Evolutionary conservation across 345 rosid genomes (phyloP).

Genomic region (Melaleuca alternifolia): DNA sequence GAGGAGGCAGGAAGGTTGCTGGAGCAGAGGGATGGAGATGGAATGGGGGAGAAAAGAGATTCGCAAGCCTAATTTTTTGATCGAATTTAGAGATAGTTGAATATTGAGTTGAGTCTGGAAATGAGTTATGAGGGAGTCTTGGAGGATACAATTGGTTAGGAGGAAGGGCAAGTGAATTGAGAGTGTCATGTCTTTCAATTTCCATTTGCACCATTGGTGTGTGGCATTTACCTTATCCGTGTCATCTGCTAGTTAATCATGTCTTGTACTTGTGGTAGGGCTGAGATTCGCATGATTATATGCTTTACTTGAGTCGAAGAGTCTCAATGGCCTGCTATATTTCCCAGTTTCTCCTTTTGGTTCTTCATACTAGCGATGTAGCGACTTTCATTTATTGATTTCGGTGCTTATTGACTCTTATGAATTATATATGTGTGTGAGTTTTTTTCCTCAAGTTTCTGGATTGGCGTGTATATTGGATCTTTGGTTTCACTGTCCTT

Average conservation of each 20-base stretch:
- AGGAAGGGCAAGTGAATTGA: neutral
- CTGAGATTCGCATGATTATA: slow-evolving; percentile 10
- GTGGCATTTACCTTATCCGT: neutral
- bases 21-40: slow-evolving; percentile 73
- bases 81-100: neutral
- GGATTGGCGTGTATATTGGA: neutral
- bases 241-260: neutral
- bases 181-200: neutral
- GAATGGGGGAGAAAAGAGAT: slow-evolving; percentile 40
- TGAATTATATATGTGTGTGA: neutral
- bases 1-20: slow-evolving; percentile 81
- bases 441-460: neutral
- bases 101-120: neutral
- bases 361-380: neutral
- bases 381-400: neutral
- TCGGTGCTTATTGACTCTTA: neutral
- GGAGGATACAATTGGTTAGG: neutral
- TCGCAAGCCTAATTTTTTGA: slow-evolving; percentile 29
- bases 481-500: neutral
- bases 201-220: slow-evolving; percentile 12
- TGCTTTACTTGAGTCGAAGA: slow-evolving; percentile 19
- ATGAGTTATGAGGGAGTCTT: slow-evolving; percentile 1
- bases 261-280: neutral
- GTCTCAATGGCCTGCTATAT: slow-evolving; percentile 17
- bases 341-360: neutral